Conservation (phyloP, 768 basidiomycete species). For the Cantharellus anzutake region DNA sequence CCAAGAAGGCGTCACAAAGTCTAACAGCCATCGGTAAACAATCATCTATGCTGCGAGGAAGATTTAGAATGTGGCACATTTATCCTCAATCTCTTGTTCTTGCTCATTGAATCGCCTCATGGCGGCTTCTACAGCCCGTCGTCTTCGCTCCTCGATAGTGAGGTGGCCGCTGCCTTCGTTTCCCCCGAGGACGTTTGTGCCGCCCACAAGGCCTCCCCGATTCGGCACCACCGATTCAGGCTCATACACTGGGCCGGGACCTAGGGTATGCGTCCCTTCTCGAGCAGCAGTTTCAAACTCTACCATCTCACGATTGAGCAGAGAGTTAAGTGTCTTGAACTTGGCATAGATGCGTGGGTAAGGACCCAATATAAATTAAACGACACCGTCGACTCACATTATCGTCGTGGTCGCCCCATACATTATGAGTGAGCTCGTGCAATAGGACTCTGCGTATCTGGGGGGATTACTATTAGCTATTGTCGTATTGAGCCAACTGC, state of each 20-base stretch:
- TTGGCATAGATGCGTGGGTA: slow-evolving; percentile 10
- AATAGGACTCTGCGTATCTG: slow-evolving; percentile 47
- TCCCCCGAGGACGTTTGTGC: slow-evolving; percentile 36
- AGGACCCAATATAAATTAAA: neutral
- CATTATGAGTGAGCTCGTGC: slow-evolving; percentile 62
- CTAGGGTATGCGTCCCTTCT: slow-evolving; percentile 36
- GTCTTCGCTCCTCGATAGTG: slow-evolving; percentile 27
- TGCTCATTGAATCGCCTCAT: slow-evolving; percentile 38
- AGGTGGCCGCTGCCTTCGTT: slow-evolving; percentile 14
- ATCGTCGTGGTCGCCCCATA: slow-evolving; percentile 53
- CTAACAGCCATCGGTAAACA: too few species aligned
- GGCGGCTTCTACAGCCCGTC: slow-evolving; percentile 38
- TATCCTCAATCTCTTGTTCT: slow-evolving; percentile 53
- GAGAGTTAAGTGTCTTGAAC: slow-evolving; percentile 64
- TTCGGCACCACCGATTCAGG: slow-evolving; percentile 13
- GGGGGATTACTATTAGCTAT: too few species aligned
- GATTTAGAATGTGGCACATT: slow-evolving; percentile 31
- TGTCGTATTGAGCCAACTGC: too few species aligned
- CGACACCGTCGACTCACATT: slow-evolving; percentile 28
- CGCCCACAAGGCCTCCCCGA: neutral
- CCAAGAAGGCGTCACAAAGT: too few species aligned
- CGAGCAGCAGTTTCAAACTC: slow-evolving; percentile 39
- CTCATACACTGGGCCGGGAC: slow-evolving; percentile 28
- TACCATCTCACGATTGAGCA: slow-evolving; percentile 50
- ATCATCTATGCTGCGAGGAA: too few species aligned